Conservation (phyloP, 495 filamentous ascomycete species). For the Xylaria curta region DNA sequence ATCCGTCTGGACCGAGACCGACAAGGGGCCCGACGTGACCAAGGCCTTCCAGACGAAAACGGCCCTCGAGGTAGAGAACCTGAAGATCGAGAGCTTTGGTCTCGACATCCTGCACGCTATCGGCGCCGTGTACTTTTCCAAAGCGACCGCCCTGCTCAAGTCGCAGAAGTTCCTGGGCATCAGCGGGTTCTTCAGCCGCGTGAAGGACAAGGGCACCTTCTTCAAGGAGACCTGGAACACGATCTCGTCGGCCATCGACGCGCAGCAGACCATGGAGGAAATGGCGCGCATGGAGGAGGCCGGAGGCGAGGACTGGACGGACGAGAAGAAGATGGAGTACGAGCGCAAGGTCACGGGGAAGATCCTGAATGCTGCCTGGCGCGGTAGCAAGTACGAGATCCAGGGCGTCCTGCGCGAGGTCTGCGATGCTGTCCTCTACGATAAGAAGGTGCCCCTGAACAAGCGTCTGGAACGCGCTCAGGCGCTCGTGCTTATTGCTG, state of each 20-base stretch:
- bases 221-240: conserved; percentile 99
- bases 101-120: conserved; percentile 97
- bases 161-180: conserved; percentile 97
- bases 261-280: conserved; percentile 98
- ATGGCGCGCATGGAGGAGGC: conserved; percentile 96
- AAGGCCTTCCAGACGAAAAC: conserved; percentile 91
- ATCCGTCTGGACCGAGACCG: conserved; percentile 96
- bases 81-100: conserved; percentile 99
- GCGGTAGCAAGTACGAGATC: conserved; percentile 97
- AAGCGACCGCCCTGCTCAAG: conserved; percentile 86
- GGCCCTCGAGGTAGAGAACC: conserved; percentile 91
- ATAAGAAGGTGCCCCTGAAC: conserved; percentile 80
- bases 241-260: conserved; percentile 95
- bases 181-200: conserved; percentile 86
- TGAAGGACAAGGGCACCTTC: conserved; percentile 96
- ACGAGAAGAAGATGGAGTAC: conserved; percentile 96
- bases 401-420: conserved; percentile 94
- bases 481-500: conserved; percentile 84
- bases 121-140: conserved; percentile 84
- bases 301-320: conserved; percentile 97
- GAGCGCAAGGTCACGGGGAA: conserved; percentile 95
- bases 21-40: conserved; percentile 85
- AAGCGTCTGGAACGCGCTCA: conserved; percentile 93
- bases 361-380: conserved; percentile 97
- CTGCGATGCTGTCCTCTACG: conserved; percentile 68